phyloP scores from a whole-genome alignment of 805 yeast genomes.

The Ogataea degrootiae region DNA sequence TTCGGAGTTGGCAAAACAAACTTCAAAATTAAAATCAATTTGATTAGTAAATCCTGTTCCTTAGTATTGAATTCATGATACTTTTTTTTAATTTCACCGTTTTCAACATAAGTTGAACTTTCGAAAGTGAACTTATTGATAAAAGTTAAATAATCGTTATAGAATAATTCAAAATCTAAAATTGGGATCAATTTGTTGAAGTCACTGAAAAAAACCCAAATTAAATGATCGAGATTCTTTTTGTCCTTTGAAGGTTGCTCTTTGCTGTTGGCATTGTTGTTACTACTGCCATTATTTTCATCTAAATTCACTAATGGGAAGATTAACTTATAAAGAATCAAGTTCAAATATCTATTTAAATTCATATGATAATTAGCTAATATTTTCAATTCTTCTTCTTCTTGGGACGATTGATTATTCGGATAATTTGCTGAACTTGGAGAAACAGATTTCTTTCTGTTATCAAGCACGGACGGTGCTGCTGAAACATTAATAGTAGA shows the following conservation, averaged over 20 bases:
- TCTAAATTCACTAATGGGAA: slow-evolving; percentile 24
- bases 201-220: slow-evolving; percentile 45
- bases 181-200: slow-evolving; percentile 52
- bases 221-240: slow-evolving; percentile 38
- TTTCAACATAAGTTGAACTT: slow-evolving; percentile 33
- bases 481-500: neutral
- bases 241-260: neutral
- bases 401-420: neutral
- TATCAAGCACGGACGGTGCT: neutral
- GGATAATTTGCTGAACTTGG: too few relatives aligned
- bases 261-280: too few relatives aligned
- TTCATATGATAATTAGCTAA: slow-evolving; percentile 33
- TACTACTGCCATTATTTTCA: slow-evolving; percentile 13
- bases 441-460: too few relatives aligned
- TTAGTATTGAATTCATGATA: slow-evolving; percentile 28
- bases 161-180: slow-evolving; percentile 48
- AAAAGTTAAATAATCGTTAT: slow-evolving; percentile 48
- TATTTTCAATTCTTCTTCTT: slow-evolving; percentile 15
- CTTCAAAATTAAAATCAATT: slow-evolving; percentile 50
- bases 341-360: slow-evolving; percentile 30
- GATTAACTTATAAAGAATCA: slow-evolving; percentile 30
- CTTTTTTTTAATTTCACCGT: slow-evolving; percentile 37
- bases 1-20: slow-evolving; percentile 40
- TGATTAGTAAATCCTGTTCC: slow-evolving; percentile 39
- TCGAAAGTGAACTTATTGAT: slow-evolving; percentile 33